phyloP scores from a whole-genome alignment of 1,284 basidiomycete genomes.

The Schizophyllum amplum region DNA sequence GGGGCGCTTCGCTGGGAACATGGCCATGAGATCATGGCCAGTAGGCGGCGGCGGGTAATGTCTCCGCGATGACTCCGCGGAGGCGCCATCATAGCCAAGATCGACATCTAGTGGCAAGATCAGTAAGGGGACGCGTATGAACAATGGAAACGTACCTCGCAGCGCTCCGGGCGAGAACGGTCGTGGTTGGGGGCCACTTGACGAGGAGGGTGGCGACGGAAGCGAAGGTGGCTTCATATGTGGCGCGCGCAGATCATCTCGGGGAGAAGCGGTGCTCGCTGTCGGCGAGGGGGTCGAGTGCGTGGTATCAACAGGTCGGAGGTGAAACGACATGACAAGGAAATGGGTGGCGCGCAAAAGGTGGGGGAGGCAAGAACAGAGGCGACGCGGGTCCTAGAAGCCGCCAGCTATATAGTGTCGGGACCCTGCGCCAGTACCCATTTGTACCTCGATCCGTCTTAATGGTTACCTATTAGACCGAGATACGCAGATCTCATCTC shows the following conservation, averaged over 20 bases:
- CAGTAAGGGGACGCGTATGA: constrained; percentile 3
- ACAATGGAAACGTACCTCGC: constrained; percentile 32
- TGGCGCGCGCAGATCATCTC: neutral
- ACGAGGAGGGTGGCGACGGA: constrained; percentile 4
- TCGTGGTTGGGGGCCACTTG: constrained; percentile 22
- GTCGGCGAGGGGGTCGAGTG: neutral
- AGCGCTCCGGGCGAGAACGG: constrained; percentile 45
- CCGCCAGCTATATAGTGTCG: neutral
- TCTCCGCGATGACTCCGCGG: constrained; percentile 30
- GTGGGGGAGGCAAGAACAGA: constrained; percentile 14
- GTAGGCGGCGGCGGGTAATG: constrained; percentile 67
- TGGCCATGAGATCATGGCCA: constrained; percentile 72
- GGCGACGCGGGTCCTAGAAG: constrained; percentile 11
- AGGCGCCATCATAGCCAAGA: constrained; percentile 33
- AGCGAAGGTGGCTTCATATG: neutral
- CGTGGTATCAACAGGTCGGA: neutral
- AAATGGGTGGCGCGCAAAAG: neutral
- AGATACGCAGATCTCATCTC: neutral
- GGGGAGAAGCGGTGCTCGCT: neutral
- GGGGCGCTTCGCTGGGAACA: constrained; percentile 64
- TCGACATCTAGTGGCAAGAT: constrained; percentile 39
- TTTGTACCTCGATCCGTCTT: neutral
- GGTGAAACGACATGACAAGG: neutral
- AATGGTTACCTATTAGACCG: neutral
- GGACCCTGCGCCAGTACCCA: neutral